phyloP scores from a whole-genome alignment of 768 basidiomycete genomes.

The Pisolithus orientalis region DNA sequence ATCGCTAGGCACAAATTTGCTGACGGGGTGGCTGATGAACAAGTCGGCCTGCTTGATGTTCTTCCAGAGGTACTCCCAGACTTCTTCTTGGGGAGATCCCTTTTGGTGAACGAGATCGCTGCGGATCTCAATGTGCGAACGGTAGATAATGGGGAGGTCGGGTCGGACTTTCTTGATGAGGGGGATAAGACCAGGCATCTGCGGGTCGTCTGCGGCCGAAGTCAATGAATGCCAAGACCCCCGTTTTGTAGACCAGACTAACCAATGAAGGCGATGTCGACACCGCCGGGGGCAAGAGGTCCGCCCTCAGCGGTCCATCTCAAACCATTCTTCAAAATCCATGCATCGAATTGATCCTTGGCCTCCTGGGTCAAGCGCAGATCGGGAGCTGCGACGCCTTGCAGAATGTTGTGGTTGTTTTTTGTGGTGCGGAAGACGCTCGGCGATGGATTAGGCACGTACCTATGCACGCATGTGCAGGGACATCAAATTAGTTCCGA shows the following conservation, averaged over 20 bases:
- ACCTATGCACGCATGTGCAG: constrained; percentile 39
- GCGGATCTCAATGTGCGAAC: constrained; percentile 92
- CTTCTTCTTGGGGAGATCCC: constrained; percentile 82
- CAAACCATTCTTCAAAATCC: constrained; percentile 86
- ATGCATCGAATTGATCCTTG: constrained; percentile 75
- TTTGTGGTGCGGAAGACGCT: constrained; percentile 89
- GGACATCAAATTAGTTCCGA: constrained; percentile 2
- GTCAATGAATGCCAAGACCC: constrained; percentile 2
- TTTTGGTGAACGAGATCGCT: constrained; percentile 79
- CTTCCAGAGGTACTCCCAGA: constrained; percentile 94
- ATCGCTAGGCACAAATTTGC: constrained; percentile 86
- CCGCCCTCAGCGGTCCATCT: constrained; percentile 86
- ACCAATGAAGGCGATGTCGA: constrained; percentile 89
- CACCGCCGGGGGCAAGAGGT: constrained; percentile 74
- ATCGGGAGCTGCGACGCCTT: constrained; percentile 81
- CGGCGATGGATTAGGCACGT: constrained; percentile 84
- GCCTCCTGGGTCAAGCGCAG: constrained; percentile 74
- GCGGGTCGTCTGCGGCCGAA: constrained; percentile 62
- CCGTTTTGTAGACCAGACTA: constrained; percentile 6
- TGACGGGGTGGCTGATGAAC: constrained; percentile 93
- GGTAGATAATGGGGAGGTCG: constrained; percentile 83
- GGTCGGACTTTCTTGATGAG: constrained; percentile 82
- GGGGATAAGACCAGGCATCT: constrained; percentile 92
- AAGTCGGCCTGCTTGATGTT: constrained; percentile 86
- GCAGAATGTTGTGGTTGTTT: constrained; percentile 93